Evolutionary conservation across 2,329 filamentous ascomycete species (phyloP).

Genomic region (Juglanconis sp.): DNA sequence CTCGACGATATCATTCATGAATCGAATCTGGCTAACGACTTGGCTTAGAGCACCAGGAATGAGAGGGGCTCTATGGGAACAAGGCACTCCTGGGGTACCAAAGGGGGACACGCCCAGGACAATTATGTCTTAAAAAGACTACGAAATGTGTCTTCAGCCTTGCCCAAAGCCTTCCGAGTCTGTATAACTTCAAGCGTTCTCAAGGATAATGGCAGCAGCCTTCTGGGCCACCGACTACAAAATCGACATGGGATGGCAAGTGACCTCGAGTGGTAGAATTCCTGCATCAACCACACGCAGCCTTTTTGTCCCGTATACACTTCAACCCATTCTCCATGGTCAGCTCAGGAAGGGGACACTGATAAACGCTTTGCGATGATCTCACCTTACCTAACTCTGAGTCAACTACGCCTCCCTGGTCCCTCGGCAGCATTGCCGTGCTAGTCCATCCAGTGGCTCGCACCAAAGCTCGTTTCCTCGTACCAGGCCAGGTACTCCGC

Average conservation of each 20-base stretch:
- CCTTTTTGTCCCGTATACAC: slow-evolving; percentile 21
- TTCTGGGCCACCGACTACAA: slow-evolving; percentile 23
- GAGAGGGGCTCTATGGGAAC: too few species aligned
- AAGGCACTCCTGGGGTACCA: too few species aligned
- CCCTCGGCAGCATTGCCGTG: slow-evolving; percentile 23
- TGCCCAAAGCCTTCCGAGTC: too few species aligned
- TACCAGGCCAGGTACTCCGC: slow-evolving; percentile 22
- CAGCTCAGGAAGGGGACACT: neutral
- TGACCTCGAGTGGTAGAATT: slow-evolving; percentile 19
- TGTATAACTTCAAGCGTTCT: slow-evolving; percentile 1
- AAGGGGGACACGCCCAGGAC: too few species aligned
- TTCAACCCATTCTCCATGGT: neutral
- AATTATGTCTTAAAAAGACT: too few species aligned
- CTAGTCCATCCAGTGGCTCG: slow-evolving; percentile 25
- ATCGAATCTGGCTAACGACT: too few species aligned
- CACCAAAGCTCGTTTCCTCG: slow-evolving; percentile 3
- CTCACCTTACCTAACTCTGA: neutral
- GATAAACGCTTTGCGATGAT: neutral
- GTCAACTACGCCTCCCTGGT: slow-evolving; percentile 22
- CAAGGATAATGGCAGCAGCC: slow-evolving; percentile 23
- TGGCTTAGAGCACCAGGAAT: too few species aligned
- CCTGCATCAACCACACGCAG: slow-evolving; percentile 24
- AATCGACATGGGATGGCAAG: slow-evolving; percentile 24
- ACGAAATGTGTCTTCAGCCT: too few species aligned
- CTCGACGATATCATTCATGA: too few species aligned